A percentile compares a stretch with the other conserved stretches of the same genome.
Conservation (phyloP, 192 early-diverging fungal species). For the Coemansia sp. region DNA sequence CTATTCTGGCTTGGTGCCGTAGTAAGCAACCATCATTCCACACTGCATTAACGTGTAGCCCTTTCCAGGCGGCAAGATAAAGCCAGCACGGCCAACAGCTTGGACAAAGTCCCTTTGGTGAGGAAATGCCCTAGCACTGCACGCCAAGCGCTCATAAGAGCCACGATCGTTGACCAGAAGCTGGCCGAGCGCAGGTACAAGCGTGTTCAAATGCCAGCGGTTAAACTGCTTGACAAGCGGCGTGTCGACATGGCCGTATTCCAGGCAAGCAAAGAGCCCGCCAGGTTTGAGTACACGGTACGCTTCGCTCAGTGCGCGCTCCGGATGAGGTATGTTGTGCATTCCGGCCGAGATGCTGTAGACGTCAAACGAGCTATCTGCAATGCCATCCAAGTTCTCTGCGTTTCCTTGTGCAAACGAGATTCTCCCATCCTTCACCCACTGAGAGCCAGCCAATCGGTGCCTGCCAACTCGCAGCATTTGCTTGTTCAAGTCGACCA, state of each 20-base stretch:
- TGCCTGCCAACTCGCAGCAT: constrained; percentile 86
- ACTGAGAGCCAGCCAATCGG: constrained; percentile 54
- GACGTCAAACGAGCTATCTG: constrained; percentile 76
- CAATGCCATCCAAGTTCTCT: constrained; percentile 69
- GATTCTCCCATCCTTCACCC: constrained; percentile 57
- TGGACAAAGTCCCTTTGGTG: constrained; percentile 77
- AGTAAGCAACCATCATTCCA: constrained; percentile 33
- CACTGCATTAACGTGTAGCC: constrained; percentile 64
- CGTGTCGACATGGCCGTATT: constrained; percentile 84
- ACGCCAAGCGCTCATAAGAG: constrained; percentile 89
- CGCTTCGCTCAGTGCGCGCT: constrained; percentile 79
- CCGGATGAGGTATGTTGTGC: constrained; percentile 88
- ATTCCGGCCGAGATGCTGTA: constrained; percentile 99
- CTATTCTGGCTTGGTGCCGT: constrained; percentile 19
- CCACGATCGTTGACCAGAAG: constrained; percentile 76
- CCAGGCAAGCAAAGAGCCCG: constrained; percentile 87
- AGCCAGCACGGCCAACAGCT: constrained; percentile 82
- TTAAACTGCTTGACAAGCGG: constrained; percentile 73
- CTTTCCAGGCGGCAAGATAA: constrained; percentile 66
- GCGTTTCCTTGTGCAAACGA: constrained; percentile 80
- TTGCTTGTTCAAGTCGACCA: constrained; percentile 92
- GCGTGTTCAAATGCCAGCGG: constrained; percentile 84
- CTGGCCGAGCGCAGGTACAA: constrained; percentile 78
- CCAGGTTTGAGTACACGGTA: constrained; percentile 90
- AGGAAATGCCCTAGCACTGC: constrained; percentile 85